Conservation (phyloP, 1,284 basidiomycete genomes). For the Cryptococcus sp. region DNA sequence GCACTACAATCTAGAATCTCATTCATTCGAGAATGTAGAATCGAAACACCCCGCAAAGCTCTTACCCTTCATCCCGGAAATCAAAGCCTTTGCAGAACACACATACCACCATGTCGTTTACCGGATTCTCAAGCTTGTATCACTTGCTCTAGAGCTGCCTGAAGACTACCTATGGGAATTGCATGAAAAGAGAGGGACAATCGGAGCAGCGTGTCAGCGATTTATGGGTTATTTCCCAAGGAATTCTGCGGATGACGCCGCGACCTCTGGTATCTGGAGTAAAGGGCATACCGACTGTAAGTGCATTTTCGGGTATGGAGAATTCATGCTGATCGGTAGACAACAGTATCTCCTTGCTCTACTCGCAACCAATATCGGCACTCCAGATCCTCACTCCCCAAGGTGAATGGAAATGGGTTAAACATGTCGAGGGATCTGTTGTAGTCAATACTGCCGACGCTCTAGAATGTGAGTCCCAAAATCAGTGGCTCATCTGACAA, state of each 20-base stretch:
- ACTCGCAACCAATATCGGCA: constrained; percentile 45
- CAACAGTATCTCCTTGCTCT: constrained; percentile 44
- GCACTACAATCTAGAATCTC: constrained; percentile 46
- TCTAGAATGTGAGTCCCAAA: constrained; percentile 6
- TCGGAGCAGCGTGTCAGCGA: constrained; percentile 41
- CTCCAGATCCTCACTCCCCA: constrained; percentile 46
- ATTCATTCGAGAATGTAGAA: constrained; percentile 20
- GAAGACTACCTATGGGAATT: constrained; percentile 29
- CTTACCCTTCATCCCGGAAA: constrained; percentile 30
- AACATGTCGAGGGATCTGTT: constrained; percentile 27
- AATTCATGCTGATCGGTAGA: constrained; percentile 2
- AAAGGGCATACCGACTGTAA: constrained; percentile 47
- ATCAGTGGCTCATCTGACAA: neutral
- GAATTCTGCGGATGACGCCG: constrained; percentile 33
- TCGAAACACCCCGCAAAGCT: constrained; percentile 11
- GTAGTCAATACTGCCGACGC: constrained; percentile 16
- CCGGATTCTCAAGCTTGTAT: constrained; percentile 23
- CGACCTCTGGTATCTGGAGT: constrained; percentile 40
- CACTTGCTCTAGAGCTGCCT: constrained; percentile 37
- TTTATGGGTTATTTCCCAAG: constrained; percentile 46
- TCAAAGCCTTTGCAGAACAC: constrained; percentile 40
- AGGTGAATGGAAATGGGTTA: constrained; percentile 44
- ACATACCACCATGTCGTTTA: constrained; percentile 44
- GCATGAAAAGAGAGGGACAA: constrained; percentile 35
- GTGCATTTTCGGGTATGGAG: neutral